Conservation (phyloP, 495 filamentous ascomycete genomes). For the Platismatia glauca region DNA sequence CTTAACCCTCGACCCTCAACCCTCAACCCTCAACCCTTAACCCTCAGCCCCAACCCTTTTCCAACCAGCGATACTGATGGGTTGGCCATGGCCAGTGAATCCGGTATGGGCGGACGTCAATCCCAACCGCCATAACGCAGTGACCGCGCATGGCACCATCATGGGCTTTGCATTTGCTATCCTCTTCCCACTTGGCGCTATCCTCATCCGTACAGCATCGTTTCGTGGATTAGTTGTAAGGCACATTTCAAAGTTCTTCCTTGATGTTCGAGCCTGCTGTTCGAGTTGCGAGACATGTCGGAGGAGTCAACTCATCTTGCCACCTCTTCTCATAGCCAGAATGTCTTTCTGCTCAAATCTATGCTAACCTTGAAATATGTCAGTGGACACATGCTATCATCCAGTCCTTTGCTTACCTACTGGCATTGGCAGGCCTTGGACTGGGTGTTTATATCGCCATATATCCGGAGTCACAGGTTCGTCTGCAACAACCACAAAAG, state of each 20-base stretch:
- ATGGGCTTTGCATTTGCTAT: constrained; percentile 34
- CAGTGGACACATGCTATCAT: constrained; percentile 44
- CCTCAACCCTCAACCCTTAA: no score
- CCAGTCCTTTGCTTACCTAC: constrained; percentile 47
- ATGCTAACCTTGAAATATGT: background rate
- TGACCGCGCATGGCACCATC: constrained; percentile 35
- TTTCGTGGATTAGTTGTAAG: constrained; percentile 19
- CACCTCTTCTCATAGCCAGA: no score
- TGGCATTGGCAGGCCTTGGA: constrained; percentile 53
- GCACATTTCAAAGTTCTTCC: no score
- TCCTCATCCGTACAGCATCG: constrained; percentile 37
- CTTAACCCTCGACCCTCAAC: no score
- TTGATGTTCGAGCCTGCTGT: background rate
- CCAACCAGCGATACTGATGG: background rate
- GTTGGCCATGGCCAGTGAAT: background rate
- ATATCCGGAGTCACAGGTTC: constrained; percentile 27
- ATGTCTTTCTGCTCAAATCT: no score
- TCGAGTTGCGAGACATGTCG: background rate
- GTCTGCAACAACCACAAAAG: background rate
- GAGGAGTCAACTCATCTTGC: background rate
- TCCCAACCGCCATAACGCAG: constrained; percentile 16
- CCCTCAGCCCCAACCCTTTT: background rate
- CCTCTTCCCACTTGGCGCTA: constrained; percentile 39
- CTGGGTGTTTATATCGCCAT: constrained; percentile 47
- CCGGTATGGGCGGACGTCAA: background rate